phyloP scores from a whole-genome alignment of 371 early-diverging fungal genomes.

The Phascolomyces articulosus region DNA sequence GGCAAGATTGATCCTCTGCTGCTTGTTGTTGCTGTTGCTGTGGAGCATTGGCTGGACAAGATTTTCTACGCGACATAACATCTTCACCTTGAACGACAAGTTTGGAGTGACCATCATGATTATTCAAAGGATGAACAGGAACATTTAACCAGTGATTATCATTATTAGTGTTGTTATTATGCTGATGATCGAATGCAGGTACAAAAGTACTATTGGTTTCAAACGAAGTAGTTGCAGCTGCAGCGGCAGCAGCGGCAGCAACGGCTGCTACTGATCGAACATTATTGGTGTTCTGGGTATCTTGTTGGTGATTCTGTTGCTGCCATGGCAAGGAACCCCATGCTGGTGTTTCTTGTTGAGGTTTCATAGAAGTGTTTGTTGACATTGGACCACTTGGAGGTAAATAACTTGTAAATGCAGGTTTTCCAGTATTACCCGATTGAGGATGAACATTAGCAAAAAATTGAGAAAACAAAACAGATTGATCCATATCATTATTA shows the following conservation, averaged over 20 bases:
- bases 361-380: background rate
- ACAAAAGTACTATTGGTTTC: constrained; percentile 9
- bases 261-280: constrained; percentile 35
- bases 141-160: constrained; percentile 16
- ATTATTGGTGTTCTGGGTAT: constrained; percentile 3
- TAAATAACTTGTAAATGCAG: constrained; percentile 23
- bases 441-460: constrained; percentile 26
- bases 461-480: constrained; percentile 39
- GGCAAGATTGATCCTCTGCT: background rate
- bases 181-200: background rate
- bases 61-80: constrained; percentile 9
- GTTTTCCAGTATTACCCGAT: constrained; percentile 10
- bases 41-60: constrained; percentile 2
- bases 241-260: constrained; percentile 32
- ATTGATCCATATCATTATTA: constrained; percentile 18
- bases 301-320: constrained; percentile 5
- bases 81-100: constrained; percentile 3
- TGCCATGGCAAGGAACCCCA: constrained; percentile 18
- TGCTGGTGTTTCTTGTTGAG: background rate
- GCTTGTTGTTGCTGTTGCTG: background rate
- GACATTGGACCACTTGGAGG: constrained; percentile 14
- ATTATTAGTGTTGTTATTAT: background rate
- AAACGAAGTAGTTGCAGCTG: constrained; percentile 21
- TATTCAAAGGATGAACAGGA: constrained; percentile 15
- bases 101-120: background rate